A percentile compares a stretch with the other conserved stretches of the same genome.
Evolutionary conservation across 2,329 filamentous ascomycete species (phyloP).

Genomic region (Colletotrichum karsti): DNA sequence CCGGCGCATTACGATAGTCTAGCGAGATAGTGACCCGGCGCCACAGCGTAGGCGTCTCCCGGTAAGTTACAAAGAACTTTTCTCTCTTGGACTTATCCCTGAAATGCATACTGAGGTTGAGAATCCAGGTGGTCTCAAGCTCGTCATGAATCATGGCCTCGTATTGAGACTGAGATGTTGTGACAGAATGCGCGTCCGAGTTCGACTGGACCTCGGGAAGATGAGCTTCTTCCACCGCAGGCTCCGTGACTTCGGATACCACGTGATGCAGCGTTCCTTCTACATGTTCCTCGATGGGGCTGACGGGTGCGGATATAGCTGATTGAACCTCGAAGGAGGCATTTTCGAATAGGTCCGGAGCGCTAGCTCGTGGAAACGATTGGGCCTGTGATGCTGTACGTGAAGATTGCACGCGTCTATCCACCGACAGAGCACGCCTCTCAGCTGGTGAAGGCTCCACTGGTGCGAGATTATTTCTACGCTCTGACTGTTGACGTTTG

Average conservation of each 20-base stretch:
- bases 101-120: conserved; percentile 99
- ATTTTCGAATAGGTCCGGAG: conserved; percentile 52
- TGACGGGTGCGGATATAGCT: conserved; percentile 39
- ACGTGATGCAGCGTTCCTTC: conserved; percentile 30
- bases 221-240: conserved; percentile 7
- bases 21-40: conserved; percentile 91
- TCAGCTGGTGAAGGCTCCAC: conserved; percentile 70
- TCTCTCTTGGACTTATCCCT: conserved; percentile 91
- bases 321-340: conserved; percentile 35
- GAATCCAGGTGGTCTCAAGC: conserved; percentile 88
- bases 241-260: conserved; percentile 25
- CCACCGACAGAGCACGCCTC: conserved; percentile 76
- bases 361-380: conserved; percentile 55
- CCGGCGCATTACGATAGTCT: conserved; percentile 85
- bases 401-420: conserved; percentile 53
- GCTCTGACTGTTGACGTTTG: conserved; percentile 84
- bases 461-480: conserved; percentile 76
- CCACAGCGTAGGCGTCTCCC: conserved; percentile 80
- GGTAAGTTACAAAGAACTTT: conserved; percentile 98
- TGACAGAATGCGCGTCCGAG: conserved; percentile 56
- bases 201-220: conserved; percentile 41
- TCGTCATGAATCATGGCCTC: conserved; percentile 78
- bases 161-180: conserved; percentile 57
- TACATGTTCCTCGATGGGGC: conserved; percentile 42
- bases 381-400: conserved; percentile 42